These are phyloP conservation scores for Rutidosis leptorrhynchoides DNA, from an alignment of 129 eudicot genomes.

Conservation along the genomic window DNA sequence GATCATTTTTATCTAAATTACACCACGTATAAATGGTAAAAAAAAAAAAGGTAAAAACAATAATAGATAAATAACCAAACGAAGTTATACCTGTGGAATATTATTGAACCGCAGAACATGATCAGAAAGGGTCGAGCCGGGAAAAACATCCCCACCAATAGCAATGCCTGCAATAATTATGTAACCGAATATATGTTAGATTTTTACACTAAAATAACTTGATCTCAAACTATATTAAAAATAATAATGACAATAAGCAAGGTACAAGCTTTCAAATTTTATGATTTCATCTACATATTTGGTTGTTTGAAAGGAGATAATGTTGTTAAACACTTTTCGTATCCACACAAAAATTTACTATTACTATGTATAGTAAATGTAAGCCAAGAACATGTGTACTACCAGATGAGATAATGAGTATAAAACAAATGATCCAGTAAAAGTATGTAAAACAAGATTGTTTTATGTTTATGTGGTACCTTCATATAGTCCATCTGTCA, in stretches of 20 bases:
- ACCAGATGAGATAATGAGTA: constrained; percentile 13
- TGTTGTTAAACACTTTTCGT: not conserved
- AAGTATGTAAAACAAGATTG: constrained; percentile 4
- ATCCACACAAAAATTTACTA: not conserved
- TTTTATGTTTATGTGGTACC: constrained; percentile 38
- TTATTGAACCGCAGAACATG: constrained; percentile 95
- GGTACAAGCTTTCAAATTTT: constrained; percentile 1
- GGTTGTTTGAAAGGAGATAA: constrained; percentile 7
- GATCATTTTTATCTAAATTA: constrained; percentile 75
- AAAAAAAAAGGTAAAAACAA: constrained; percentile 10
- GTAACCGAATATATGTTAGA: not conserved
- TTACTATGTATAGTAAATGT: not conserved
- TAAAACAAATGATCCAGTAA: constrained; percentile 8
- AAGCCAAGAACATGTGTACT: not conserved
- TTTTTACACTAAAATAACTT: not conserved
- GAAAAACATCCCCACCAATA: constrained; percentile 99
- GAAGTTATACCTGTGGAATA: constrained; percentile 77
- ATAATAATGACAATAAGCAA: not conserved
- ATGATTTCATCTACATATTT: not conserved
- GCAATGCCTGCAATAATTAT: constrained; percentile 65
- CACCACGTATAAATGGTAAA: constrained; percentile 16
- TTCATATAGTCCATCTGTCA: constrained; percentile 97
- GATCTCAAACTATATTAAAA: not conserved
- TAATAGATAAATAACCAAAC: not conserved
- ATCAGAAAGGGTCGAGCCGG: constrained; percentile 98